A percentile compares a stretch with the other conserved stretches of the same genome.
These are phyloP conservation scores for Psidium guajava DNA, from an alignment of 345 rosid species.

Conservation along the genomic window DNA sequence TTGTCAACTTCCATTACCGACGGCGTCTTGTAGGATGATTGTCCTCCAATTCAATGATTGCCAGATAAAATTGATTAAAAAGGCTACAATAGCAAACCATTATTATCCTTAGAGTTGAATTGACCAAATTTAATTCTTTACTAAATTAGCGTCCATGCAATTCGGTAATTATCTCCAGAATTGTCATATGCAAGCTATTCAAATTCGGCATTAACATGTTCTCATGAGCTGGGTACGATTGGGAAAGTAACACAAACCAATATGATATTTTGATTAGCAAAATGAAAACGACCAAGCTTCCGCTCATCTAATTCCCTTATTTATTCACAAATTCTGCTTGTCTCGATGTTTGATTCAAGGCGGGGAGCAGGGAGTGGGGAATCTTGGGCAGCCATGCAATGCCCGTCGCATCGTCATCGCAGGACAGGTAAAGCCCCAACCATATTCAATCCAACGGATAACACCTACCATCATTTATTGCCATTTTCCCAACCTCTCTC, in stretches of 20 bases:
- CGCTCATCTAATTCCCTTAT: neutral
- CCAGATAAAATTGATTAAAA: neutral
- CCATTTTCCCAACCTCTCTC: neutral
- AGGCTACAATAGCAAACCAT: rapidly evolving
- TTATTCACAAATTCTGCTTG: neutral
- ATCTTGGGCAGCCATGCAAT: neutral
- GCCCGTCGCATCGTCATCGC: neutral
- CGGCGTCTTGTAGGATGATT: too few relatives aligned
- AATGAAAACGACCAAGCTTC: neutral
- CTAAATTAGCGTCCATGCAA: neutral
- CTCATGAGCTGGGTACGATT: neutral
- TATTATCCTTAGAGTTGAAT: too few relatives aligned
- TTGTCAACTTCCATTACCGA: neutral
- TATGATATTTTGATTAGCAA: neutral
- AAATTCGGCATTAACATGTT: neutral
- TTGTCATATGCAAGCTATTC: neutral
- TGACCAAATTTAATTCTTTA: rapidly evolving
- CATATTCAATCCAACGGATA: neutral
- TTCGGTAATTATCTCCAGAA: neutral
- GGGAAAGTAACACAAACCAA: neutral
- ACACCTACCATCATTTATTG: neutral
- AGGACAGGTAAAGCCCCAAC: neutral
- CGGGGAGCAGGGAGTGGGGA: neutral
- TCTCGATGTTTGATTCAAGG: neutral
- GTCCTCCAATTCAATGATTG: too few relatives aligned